Evolutionary conservation across 2,329 filamentous ascomycete genomes (phyloP), one percentile per base, ranked within the genome.

Genomic region (Bipolaris cookei): DNA sequence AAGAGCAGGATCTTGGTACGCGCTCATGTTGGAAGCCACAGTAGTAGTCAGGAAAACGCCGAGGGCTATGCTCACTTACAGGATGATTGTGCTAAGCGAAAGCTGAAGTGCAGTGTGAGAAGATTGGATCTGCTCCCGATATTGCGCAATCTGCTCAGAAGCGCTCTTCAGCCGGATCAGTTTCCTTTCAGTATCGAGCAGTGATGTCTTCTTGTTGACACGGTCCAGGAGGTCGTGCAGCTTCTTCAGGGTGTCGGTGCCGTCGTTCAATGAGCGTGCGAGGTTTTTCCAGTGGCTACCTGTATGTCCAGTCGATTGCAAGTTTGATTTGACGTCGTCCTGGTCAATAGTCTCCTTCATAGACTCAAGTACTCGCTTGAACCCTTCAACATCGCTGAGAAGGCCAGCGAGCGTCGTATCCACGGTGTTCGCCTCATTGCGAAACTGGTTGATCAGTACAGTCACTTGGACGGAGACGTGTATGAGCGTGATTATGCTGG

Each of bases 271-370:
- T 3, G 63, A 65, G 43, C 61, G 55, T 39, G 61, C 57, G 11
- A 69, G 61, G 25, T 69, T 68, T 39, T 64, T 64, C 62, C 59
- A 70, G 50, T 68, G 66, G 39, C 51, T 64, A 11, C 65, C 63
- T 4, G 65, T 56, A 52, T 69, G 63, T 4, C 66, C 66, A 3
- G 63, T 70, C 3, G 44, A 47, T 23, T 63, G 59, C 10, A 66
- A 42, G 21, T 55, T 54, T 14, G 55, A 56, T 38, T 60, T 61
- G 25, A 63, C 54, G n/a, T 65, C 61, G 11, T 59, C 44, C n/a
- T 64, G 62, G 7, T 62, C 58, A 41, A 70, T 62, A 1, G 65
- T 69, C 30, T 69, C 67, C 56, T 59, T 63, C 65, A 68, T 67
- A 11, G 65, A 64, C 46, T 60, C 55, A 14, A 70, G 37, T 13